A percentile compares a stretch with the other conserved stretches of the same genome.
phyloP scores from a whole-genome alignment of 2,329 filamentous ascomycete species.

The Calonectria pseudoreteaudii region DNA sequence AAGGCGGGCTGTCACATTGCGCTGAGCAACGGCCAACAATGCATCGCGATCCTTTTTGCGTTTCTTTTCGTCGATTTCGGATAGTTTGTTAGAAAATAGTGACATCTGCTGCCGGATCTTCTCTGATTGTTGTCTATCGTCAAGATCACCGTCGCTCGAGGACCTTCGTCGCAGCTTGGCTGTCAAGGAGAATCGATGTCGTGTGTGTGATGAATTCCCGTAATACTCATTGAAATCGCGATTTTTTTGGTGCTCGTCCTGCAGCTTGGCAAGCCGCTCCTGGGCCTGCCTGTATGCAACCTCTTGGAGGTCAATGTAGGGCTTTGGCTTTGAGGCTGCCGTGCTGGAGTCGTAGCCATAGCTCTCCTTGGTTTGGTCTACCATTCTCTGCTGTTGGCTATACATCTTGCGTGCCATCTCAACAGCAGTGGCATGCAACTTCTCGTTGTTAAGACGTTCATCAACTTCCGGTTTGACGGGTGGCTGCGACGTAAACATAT shows the following conservation, averaged over 20 bases:
- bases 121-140: constrained; percentile 76
- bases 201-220: constrained; percentile 59
- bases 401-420: constrained; percentile 94
- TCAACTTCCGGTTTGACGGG: constrained; percentile 78
- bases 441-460: constrained; percentile 78
- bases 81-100: constrained; percentile 75
- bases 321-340: constrained; percentile 58
- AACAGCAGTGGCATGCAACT: constrained; percentile 83
- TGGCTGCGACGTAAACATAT: constrained; percentile 83
- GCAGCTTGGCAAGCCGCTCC: constrained; percentile 83
- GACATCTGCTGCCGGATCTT: constrained; percentile 85
- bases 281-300: constrained; percentile 88
- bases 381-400: constrained; percentile 72
- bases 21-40: constrained; percentile 82
- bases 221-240: constrained; percentile 83
- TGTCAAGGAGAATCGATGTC: constrained; percentile 62
- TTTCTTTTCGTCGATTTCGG: constrained; percentile 79
- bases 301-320: constrained; percentile 79
- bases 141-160: constrained; percentile 73
- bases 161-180: constrained; percentile 71
- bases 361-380: constrained; percentile 61
- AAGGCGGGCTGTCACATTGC: constrained; percentile 85
- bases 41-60: constrained; percentile 79
- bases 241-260: constrained; percentile 74
- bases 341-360: constrained; percentile 49